Base-by-base conservation (phyloP, 352 stramenopile genomes). In the Thraustochytrium sp. region DNA sequence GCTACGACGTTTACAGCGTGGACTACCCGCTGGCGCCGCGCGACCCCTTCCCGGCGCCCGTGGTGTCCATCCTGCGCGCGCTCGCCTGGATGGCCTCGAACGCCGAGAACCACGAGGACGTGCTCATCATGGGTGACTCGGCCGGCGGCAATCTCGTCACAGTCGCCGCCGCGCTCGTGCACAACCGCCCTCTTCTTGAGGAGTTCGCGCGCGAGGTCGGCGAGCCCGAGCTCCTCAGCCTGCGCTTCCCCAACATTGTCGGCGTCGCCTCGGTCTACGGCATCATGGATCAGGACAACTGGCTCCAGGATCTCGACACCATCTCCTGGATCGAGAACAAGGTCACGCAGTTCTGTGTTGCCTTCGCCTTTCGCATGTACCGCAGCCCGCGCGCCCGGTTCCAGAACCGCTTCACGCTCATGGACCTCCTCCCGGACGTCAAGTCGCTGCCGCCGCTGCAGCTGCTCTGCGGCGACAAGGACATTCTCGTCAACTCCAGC, bases 81-180 rank as follows among this genome's bases (percentile, higher is more conserved):
- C 68, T 80, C n/a, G 51, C 37, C 29, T 80, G 53, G 48, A 48
- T 80, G 44, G 9, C 13, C 34, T 5, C 18, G 4, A 42, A 80
- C 34, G n/a, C n/a, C n/a, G 68, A 80, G 11, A 9, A 26, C 31
- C 68, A 80, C 42, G 46, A 63, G 11, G 68, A 61, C 8, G 68
- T 80, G 0, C 5, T 80, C 29, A 16, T 80, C 36, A 46, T 80
- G 26, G 68, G 68, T 9, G 68, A 80, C 49, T 80, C 68, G n/a
- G 68, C 68, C 21, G 68, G 68, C 51, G 68, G 68, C 48, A 80
- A 80, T 3, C 68, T 80, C n/a, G 68, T 80, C 18, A 80, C 48
- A 42, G 31, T 80, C 34, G 68, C 53, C 21, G 68, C 68, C 26
- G 53, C 48, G 5, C 13, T 80, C 16, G 68, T 80, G 21, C 4